phyloP scores from a whole-genome alignment of 2,329 filamentous ascomycete genomes.

The Dactylonectria macrodidyma region DNA sequence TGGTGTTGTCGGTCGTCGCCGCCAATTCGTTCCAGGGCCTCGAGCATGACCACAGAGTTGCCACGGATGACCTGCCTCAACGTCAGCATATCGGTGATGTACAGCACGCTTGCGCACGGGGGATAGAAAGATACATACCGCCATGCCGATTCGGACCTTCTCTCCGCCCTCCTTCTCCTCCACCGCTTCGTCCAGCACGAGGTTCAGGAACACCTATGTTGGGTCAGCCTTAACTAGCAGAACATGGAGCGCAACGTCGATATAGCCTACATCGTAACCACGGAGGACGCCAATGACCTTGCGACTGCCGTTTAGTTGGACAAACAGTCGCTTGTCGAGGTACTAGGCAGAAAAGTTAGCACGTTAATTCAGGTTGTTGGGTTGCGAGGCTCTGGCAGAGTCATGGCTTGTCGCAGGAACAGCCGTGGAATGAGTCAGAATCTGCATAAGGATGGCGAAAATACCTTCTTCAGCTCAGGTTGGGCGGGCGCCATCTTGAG shows the following conservation, averaged over 20 bases:
- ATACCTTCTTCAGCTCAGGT: slow-evolving; percentile 98
- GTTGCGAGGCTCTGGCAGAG: slow-evolving; percentile 10
- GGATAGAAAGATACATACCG: slow-evolving; percentile 70
- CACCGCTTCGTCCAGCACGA: slow-evolving; percentile 96
- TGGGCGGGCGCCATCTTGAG: slow-evolving; percentile 96
- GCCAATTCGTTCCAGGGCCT: slow-evolving; percentile 80
- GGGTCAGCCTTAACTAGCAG: slow-evolving; percentile 26
- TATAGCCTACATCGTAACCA: slow-evolving; percentile 87
- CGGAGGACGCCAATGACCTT: slow-evolving; percentile 96
- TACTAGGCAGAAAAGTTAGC: slow-evolving; percentile 74
- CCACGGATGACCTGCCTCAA: slow-evolving; percentile 87
- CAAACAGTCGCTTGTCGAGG: slow-evolving; percentile 98
- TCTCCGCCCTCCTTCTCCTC: slow-evolving; percentile 95
- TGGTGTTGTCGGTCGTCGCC: slow-evolving; percentile 68
- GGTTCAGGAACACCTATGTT: slow-evolving; percentile 92
- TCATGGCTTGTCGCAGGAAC: not conserved
- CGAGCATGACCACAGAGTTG: slow-evolving; percentile 98
- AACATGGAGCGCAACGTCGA: too few relatives aligned
- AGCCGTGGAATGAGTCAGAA: not conserved
- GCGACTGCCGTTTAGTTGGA: slow-evolving; percentile 96
- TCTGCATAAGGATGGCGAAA: not conserved
- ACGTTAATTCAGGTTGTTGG: slow-evolving; percentile 3
- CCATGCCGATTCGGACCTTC: slow-evolving; percentile 92
- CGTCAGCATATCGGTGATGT: slow-evolving; percentile 43
- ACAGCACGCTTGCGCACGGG: not conserved